Conservation (phyloP, 1,139 yeast species). For the Schwanniomyces etchellsii region DNA sequence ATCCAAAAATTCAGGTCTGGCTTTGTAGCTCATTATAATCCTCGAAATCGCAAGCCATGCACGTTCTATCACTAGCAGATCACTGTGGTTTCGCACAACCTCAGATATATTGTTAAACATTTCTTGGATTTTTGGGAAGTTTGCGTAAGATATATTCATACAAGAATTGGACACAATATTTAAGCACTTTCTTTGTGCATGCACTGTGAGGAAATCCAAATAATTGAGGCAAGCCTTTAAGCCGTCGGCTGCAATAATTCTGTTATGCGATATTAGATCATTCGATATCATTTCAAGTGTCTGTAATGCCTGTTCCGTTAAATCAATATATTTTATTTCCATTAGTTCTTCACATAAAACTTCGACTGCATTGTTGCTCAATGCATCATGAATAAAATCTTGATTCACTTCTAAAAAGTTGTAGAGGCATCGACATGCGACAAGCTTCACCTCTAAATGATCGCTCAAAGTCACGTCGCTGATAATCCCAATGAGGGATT, state of each 20-base stretch:
- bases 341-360: conserved; percentile 60
- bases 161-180: conserved; percentile 76
- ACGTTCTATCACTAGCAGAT: conserved; percentile 59
- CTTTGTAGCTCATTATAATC: conserved; percentile 49
- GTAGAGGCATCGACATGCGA: conserved; percentile 81
- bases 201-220: conserved; percentile 83
- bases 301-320: conserved; percentile 85
- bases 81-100: conserved; percentile 56
- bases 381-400: conserved; percentile 60
- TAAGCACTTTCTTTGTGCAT: conserved; percentile 82
- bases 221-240: conserved; percentile 64
- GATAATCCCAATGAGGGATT: conserved; percentile 54
- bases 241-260: conserved; percentile 55
- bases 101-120: conserved; percentile 60
- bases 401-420: conserved; percentile 75
- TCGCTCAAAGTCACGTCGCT: conserved; percentile 53
- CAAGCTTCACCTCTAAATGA: conserved; percentile 72
- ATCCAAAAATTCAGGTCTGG: conserved; percentile 40
- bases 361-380: conserved; percentile 62
- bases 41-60: conserved; percentile 67
- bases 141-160: conserved; percentile 36
- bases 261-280: conserved; percentile 43
- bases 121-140: conserved; percentile 45
- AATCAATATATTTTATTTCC: conserved; percentile 79
- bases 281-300: conserved; percentile 67